Evolutionary conservation across 2,329 filamentous ascomycete genomes (phyloP), one percentile per base, ranked within the genome.

Genomic region (Pyrenochaeta sp.): DNA sequence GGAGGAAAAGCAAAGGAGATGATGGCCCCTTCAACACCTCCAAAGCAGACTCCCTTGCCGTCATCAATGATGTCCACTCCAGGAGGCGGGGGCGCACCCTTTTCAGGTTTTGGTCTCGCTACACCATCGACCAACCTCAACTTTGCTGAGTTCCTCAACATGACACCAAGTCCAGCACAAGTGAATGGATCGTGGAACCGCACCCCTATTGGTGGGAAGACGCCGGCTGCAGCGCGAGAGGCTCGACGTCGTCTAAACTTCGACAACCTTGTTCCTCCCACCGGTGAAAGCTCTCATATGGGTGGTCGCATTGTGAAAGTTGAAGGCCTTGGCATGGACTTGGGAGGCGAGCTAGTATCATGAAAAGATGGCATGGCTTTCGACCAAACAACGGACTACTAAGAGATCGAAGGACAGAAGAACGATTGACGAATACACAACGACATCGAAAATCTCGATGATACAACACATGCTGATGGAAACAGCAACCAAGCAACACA

Each of bases 81-180:
- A 2, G 87, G 86, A 39, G 87, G 85, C 27, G 82, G 83, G 49
- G 72, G 71, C 17, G 68, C 65, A 26, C 63, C 65, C 26, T 87
- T 85, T 61, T 72, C 87, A 30, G 79, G 80, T 35, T 80, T 85
- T 42, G 74, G 72, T 61, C 84, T 88, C 37, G 85, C 83, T 52
- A 97, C 93, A 1, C 93, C 93, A 0, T 87, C 87, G 11, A 88
- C 92, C 65, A 83, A 79, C 34, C 95, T 97, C 72, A 95, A 97
- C 75, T 96, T 97, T 74, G 85, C 91, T 38, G 94, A 99, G 68
- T 99, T 96, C 73, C 87, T 97, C 67, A 96, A 97, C 73, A 93
- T 97, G 69, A 96, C 94, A 6, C 94, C 94, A 0, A 96, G 90
- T 65, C 94, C 94, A 14, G 94, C 90, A 18, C 94, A 96, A 74